These are phyloP conservation scores for Teratosphaeria nubilosa DNA, from an alignment of 2,329 filamentous ascomycete genomes.

Conservation along the genomic window DNA sequence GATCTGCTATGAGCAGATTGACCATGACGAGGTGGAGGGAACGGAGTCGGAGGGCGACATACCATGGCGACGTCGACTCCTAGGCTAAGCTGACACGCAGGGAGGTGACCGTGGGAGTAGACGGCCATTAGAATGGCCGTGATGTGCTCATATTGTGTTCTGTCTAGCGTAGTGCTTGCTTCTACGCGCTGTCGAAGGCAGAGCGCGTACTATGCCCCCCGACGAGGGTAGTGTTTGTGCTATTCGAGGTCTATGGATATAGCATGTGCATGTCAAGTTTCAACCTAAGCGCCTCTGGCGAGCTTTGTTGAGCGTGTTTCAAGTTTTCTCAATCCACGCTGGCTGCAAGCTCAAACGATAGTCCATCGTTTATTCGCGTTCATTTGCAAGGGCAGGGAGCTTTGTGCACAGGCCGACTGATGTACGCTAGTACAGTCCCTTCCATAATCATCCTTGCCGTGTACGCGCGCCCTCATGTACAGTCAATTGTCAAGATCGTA, in stretches of 20 bases:
- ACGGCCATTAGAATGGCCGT: background rate
- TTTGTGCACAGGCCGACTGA: too few species aligned
- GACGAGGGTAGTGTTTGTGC: background rate
- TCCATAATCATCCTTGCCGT: background rate
- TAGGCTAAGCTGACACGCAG: background rate
- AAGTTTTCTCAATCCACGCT: background rate
- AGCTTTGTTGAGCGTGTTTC: background rate
- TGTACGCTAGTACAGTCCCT: too few species aligned
- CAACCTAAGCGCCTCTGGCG: background rate
- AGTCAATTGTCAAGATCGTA: too few species aligned
- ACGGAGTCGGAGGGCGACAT: background rate
- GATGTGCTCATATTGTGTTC: background rate
- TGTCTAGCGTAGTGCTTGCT: background rate
- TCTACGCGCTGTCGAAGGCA: background rate
- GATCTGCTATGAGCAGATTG: constrained; percentile 68
- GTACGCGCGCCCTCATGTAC: background rate
- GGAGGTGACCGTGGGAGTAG: background rate
- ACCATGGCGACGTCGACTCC: background rate
- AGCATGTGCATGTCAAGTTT: background rate
- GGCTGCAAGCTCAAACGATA: background rate
- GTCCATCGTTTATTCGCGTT: too few species aligned
- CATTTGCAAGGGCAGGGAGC: background rate
- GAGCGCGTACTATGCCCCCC: background rate
- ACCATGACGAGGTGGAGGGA: background rate
- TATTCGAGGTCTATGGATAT: background rate